Percentiles rank a stretch among this genome's conserved stretches.
phyloP scores from a whole-genome alignment of 441 rosid species.

The Bruguiera hainesii region DNA sequence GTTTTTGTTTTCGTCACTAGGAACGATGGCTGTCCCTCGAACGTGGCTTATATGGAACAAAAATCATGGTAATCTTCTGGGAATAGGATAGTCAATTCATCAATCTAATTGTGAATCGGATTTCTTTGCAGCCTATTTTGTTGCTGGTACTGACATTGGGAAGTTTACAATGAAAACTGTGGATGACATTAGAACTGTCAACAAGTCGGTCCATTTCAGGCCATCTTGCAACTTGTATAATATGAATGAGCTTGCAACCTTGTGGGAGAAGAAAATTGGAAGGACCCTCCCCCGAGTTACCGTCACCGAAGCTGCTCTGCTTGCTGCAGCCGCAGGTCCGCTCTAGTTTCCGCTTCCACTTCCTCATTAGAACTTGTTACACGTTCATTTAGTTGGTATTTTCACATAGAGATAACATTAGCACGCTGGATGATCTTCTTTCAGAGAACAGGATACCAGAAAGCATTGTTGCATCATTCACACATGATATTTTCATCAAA shows the following conservation, averaged over 20 bases:
- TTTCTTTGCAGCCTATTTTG: conserved; percentile 38
- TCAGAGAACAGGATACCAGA: conserved; percentile 42
- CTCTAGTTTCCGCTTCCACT: not conserved
- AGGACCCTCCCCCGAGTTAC: conserved; percentile 36
- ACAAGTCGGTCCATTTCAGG: conserved; percentile 41
- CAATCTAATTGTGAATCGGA: too few relatives aligned
- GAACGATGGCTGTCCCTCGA: too few relatives aligned
- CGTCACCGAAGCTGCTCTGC: conserved; percentile 35
- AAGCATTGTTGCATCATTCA: conserved; percentile 48
- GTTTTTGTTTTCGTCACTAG: too few relatives aligned
- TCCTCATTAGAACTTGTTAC: too few relatives aligned
- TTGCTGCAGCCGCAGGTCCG: conserved; percentile 39
- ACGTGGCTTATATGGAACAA: too few relatives aligned
- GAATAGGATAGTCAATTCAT: too few relatives aligned
- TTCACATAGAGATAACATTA: too few relatives aligned
- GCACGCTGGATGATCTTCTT: too few relatives aligned
- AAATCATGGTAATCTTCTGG: too few relatives aligned
- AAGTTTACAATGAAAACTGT: conserved; percentile 39
- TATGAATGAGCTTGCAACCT: conserved; percentile 47
- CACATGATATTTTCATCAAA: conserved; percentile 50
- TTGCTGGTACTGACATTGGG: conserved; percentile 45
- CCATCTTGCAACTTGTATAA: conserved; percentile 33
- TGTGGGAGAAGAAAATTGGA: conserved; percentile 53
- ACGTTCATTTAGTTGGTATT: too few relatives aligned
- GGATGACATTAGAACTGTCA: conserved; percentile 35